These are phyloP conservation scores for Fusarium succisae DNA, from an alignment of 2,329 filamentous ascomycete genomes.

Conservation along the genomic window DNA sequence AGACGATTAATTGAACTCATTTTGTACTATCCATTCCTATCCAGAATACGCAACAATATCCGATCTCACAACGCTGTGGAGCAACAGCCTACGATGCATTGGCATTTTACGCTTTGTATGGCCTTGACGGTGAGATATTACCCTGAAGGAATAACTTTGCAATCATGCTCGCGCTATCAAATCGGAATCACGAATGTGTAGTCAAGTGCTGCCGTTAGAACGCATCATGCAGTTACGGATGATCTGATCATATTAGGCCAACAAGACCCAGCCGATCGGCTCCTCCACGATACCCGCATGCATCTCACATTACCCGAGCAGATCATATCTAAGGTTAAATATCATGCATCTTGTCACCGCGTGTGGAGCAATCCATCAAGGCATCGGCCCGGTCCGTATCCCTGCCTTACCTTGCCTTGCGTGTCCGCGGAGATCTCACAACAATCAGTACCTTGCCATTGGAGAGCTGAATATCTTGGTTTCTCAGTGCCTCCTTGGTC, in stretches of 20 bases:
- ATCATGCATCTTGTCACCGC: not conserved
- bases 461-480: not conserved
- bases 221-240: not conserved
- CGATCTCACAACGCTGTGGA: not conserved
- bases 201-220: not conserved
- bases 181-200: not conserved
- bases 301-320: not conserved
- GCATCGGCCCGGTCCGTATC: constrained; percentile 5
- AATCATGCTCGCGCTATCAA: not conserved
- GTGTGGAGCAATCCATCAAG: constrained; percentile 3
- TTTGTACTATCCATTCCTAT: too few species aligned
- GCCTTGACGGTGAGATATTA: not conserved
- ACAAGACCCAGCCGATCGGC: not conserved
- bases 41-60: too few species aligned
- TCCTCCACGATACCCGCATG: constrained; percentile 2
- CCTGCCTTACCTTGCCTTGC: not conserved
- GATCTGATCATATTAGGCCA: not conserved
- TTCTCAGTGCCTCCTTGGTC: not conserved
- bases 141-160: not conserved
- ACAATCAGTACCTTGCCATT: not conserved
- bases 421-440: not conserved
- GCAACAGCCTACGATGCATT: not conserved
- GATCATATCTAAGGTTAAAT: constrained; percentile 8
- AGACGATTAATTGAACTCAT: not conserved
- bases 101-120: not conserved